Conservation (phyloP, 495 filamentous ascomycete species). For the Penicillium maclennaniae region DNA sequence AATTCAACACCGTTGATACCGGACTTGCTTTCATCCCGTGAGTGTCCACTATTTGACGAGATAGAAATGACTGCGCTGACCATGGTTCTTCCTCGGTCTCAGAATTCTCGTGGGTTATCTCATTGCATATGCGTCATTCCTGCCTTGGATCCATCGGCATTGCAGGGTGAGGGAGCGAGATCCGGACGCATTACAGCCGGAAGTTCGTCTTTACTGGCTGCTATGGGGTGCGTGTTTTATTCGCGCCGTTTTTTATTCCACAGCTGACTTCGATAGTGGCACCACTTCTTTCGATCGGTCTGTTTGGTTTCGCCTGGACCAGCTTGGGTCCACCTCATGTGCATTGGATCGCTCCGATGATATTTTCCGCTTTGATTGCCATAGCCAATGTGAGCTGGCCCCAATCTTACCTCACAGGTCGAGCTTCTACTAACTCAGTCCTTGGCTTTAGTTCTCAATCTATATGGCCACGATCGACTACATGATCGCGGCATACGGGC, state of each 20-base stretch:
- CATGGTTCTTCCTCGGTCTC: background rate
- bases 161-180: conserved; percentile 36
- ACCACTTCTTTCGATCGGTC: conserved; percentile 60
- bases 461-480: conserved; percentile 85
- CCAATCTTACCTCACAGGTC: background rate
- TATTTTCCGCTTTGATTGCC: conserved; percentile 57
- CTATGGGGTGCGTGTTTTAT: conserved; percentile 39
- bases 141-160: conserved; percentile 61
- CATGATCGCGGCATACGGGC: conserved; percentile 76
- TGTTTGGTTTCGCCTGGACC: conserved; percentile 68
- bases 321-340: conserved; percentile 56
- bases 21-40: conserved; percentile 61
- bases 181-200: conserved; percentile 50
- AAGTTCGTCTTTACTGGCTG: conserved; percentile 55
- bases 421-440: background rate
- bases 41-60: background rate
- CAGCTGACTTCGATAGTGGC: conserved; percentile 36
- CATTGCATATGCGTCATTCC: conserved; percentile 59
- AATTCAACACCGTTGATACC: conserved; percentile 50
- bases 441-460: conserved; percentile 47
- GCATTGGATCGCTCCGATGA: conserved; percentile 62
- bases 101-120: conserved; percentile 62
- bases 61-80: background rate
- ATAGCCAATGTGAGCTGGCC: conserved; percentile 50
- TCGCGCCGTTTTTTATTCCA: background rate